Conservation (phyloP, 805 yeast genomes). For the Starmerella asiatica region DNA sequence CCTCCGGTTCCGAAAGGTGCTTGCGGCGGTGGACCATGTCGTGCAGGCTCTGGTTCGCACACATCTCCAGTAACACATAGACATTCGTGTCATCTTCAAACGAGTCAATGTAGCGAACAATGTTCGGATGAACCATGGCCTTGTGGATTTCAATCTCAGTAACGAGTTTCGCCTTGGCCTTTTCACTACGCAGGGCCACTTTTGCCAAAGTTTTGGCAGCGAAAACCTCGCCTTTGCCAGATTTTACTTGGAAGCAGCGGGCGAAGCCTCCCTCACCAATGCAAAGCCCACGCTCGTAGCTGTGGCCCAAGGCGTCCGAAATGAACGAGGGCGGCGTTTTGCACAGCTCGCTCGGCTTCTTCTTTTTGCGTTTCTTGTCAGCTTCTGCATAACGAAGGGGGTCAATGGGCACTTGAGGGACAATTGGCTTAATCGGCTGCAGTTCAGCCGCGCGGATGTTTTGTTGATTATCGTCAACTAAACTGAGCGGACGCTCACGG, state of each 20-base stretch:
- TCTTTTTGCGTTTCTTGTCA: conserved; percentile 34
- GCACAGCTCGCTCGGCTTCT: conserved; percentile 78
- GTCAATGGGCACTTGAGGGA: background rate
- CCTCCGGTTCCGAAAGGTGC: conserved; percentile 81
- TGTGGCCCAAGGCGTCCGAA: conserved; percentile 72
- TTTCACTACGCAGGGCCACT: conserved; percentile 78
- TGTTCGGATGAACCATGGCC: conserved; percentile 72
- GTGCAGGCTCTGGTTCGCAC: conserved; percentile 90
- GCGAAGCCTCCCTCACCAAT: conserved; percentile 99
- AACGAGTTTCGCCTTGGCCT: conserved; percentile 62
- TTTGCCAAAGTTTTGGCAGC: conserved; percentile 98
- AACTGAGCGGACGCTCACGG: conserved; percentile 11
- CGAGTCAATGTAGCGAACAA: conserved; percentile 88
- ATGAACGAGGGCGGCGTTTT: conserved; percentile 94
- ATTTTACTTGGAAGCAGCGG: conserved; percentile 92
- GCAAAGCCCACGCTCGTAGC: conserved; percentile 78
- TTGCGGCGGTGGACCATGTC: conserved; percentile 78
- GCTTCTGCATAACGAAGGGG: conserved; percentile 5
- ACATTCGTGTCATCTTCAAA: conserved; percentile 94
- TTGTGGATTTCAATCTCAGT: conserved; percentile 94
- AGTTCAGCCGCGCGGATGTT: background rate
- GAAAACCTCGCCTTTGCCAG: conserved; percentile 64
- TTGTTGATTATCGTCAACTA: conserved; percentile 11
- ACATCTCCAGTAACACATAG: conserved; percentile 82
- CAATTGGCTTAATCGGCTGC: background rate